Conservation (phyloP, 1,139 yeast species). For the Diutina scorzettiae region DNA sequence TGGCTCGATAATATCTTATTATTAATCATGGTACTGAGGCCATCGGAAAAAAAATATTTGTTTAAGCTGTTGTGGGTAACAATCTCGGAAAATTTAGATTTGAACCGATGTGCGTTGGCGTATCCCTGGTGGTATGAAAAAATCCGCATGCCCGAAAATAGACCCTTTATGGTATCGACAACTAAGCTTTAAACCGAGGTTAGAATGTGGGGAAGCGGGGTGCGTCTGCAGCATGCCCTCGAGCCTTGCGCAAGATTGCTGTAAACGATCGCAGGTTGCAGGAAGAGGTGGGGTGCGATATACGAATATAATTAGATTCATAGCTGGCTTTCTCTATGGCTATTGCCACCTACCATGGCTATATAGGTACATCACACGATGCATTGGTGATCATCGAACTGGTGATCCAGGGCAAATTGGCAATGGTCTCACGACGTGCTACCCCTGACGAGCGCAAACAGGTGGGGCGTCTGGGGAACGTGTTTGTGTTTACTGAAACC, state of each 20-base stretch:
- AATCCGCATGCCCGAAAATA: background rate
- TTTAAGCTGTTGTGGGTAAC: slow-evolving; percentile 25
- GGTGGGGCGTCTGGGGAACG: background rate
- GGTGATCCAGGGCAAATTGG: background rate
- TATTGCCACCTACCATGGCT: background rate
- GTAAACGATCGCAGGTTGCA: too few relatives aligned
- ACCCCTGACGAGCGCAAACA: background rate
- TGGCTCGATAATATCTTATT: slow-evolving; percentile 41
- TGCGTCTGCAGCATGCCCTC: too few relatives aligned
- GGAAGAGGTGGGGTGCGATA: too few relatives aligned
- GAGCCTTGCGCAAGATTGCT: too few relatives aligned
- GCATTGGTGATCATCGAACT: background rate
- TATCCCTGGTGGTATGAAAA: slow-evolving; percentile 53
- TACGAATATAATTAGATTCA: too few relatives aligned
- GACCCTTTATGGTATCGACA: slow-evolving; percentile 3
- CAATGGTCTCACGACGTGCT: background rate
- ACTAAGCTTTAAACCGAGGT: too few relatives aligned
- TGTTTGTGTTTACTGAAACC: slow-evolving; percentile 1
- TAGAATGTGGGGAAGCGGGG: too few relatives aligned
- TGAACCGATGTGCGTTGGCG: slow-evolving; percentile 50
- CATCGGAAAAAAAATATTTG: slow-evolving; percentile 20
- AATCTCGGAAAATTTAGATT: slow-evolving; percentile 38
- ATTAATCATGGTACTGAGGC: slow-evolving; percentile 25
- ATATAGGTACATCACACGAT: background rate
- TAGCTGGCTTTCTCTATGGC: background rate